These are phyloP conservation scores for Pseudofabraea citricarpa DNA, from an alignment of 2,329 filamentous ascomycete species.

Conservation along the genomic window DNA sequence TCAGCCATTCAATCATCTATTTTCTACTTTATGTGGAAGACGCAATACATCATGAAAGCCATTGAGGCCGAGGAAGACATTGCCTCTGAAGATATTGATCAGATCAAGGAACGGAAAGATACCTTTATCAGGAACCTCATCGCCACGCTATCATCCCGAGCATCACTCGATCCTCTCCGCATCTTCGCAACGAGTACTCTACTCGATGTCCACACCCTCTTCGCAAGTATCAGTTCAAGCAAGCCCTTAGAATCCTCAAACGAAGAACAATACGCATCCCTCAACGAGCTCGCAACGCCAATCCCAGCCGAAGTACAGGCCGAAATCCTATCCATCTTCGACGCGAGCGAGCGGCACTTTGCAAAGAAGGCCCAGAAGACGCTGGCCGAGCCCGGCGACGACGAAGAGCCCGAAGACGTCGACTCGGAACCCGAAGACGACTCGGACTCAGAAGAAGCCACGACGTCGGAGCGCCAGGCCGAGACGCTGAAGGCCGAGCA, in stretches of 20 bases:
- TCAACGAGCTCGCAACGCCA: conserved; percentile 62
- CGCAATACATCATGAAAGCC: conserved; percentile 52
- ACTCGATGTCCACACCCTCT: conserved; percentile 77
- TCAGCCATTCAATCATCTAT: conserved; percentile 72
- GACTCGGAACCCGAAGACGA: conserved; percentile 59
- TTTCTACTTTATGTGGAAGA: conserved; percentile 96
- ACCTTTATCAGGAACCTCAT: conserved; percentile 60
- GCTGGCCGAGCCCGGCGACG: conserved; percentile 61
- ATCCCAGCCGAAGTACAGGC: conserved; percentile 58
- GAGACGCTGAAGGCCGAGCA: conserved; percentile 75
- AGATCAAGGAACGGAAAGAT: conserved; percentile 50
- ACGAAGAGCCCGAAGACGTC: conserved; percentile 67
- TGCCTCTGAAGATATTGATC: conserved; percentile 53
- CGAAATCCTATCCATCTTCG: conserved; percentile 72
- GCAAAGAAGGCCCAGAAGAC: conserved; percentile 63
- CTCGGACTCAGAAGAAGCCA: conserved; percentile 47
- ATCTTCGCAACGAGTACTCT: conserved; percentile 70
- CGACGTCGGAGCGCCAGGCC: conserved; percentile 55
- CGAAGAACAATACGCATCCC: conserved; percentile 45
- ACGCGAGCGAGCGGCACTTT: conserved; percentile 69
- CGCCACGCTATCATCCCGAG: conserved; percentile 61
- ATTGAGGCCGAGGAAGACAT: conserved; percentile 51
- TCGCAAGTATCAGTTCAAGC: conserved; percentile 62
- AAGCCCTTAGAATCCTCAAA: conserved; percentile 34
- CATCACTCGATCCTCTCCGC: conserved; percentile 72